Evolutionary conservation across 2,329 filamentous ascomycete genomes (phyloP), one percentile per base, ranked within the genome.

Genomic region (Penicillium italicum): DNA sequence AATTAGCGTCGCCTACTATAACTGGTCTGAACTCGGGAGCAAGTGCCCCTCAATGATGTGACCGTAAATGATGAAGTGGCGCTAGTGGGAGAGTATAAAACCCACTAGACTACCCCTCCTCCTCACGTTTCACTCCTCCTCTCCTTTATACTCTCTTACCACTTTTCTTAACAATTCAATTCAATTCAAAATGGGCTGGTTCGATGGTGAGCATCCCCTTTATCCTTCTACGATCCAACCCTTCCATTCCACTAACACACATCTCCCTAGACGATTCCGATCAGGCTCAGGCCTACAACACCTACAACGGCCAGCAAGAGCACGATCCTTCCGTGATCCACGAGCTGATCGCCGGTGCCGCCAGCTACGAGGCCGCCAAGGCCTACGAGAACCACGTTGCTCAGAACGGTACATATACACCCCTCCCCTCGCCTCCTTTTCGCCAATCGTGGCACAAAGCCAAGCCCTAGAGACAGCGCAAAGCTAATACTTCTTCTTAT

Each of bases 361-460:
- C 89, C 50, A 84, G 86, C 60, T 94, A 91, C 71, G 86, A 86
- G 64, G 90, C 86, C 65, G 88, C 92, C 81, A 90, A 91, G 79
- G 78, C 87, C 30, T 92, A 87, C 68, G 89, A 92, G 76, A 83
- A 91, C 69, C 80, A 83, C 66, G 87, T 91, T 75, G 85, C 85
- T 63, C 76, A 75, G 43, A 81, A 90, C 67, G 89, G 86, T 85
- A 76, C 42, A 76, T 8, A 40, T 31, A 5, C 20, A 28, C 1
- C 41, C 38, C 1, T 18, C 18, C n/a, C n/a, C 1, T 18, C 12
- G 3, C 5, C 18, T 10, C 4, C 22, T 24, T 9, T 11, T 14
- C 4, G 12, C 18, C 28, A 31, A 20, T 4, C 7, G 4, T 2
- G 14, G 6, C 4, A 10, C 5, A 31, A 3, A 16, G 12, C 2